phyloP scores from a whole-genome alignment of 176 grass and related monocot species.

The Aechmea fasciata region DNA sequence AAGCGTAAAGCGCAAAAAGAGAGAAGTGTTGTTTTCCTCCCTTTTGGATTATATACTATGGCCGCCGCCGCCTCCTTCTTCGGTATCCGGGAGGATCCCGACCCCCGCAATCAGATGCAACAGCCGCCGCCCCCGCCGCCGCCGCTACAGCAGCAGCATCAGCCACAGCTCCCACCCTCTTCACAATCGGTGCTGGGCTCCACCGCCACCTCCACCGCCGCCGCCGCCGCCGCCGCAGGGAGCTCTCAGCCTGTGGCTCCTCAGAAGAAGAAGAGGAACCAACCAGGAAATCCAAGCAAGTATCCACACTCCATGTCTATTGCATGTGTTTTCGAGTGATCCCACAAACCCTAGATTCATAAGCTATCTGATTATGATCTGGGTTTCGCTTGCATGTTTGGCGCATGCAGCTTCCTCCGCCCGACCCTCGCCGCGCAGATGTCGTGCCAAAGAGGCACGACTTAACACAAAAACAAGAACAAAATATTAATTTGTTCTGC shows the following conservation, averaged over 20 bases:
- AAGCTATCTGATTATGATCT: no score
- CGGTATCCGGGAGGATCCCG: slow-evolving; percentile 32
- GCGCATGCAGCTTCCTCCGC: no score
- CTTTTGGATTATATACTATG: background rate
- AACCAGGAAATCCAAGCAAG: slow-evolving; percentile 90
- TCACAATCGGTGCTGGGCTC: background rate
- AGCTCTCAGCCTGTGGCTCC: slow-evolving; percentile 13
- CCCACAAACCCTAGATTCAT: background rate
- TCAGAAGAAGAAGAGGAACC: slow-evolving; percentile 86
- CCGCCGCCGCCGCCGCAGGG: background rate
- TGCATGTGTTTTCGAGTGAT: background rate
- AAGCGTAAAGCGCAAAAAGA: no score
- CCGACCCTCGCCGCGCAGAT: no score
- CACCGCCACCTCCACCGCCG: background rate
- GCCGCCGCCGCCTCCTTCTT: slow-evolving; percentile 58
- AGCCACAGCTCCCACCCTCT: background rate
- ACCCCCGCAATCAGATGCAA: slow-evolving; percentile 26
- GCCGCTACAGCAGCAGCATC: background rate
- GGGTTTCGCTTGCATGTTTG: no score
- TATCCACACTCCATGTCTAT: slow-evolving; percentile 11
- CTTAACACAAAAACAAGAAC: no score
- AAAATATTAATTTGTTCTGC: no score
- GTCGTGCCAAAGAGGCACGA: no score
- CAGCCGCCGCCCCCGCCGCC: background rate
- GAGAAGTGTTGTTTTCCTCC: background rate